These are phyloP conservation scores for Aegilops sharonensis DNA, from an alignment of 176 grass and related monocot species.

Conservation along the genomic window DNA sequence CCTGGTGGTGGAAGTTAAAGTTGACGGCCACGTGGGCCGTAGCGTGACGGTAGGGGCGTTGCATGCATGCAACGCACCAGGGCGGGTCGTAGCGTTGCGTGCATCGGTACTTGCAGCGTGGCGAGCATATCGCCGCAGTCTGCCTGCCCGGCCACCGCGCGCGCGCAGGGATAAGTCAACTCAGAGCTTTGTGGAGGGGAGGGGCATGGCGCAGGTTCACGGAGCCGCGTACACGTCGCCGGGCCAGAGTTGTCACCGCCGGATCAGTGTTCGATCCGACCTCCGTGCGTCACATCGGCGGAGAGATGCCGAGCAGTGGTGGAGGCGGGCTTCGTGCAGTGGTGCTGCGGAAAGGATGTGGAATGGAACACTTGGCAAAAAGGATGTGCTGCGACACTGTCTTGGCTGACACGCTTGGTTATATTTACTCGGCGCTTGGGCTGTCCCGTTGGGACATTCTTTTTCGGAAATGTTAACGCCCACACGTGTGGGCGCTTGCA, in stretches of 20 bases:
- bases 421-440: not conserved
- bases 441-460: no score
- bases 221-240: not conserved
- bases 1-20: not conserved
- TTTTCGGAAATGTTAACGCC: no score
- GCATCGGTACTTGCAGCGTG: constrained; percentile 22
- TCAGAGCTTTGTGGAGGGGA: not conserved
- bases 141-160: not conserved
- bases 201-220: not conserved
- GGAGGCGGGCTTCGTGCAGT: not conserved
- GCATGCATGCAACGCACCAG: not conserved
- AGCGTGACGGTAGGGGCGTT: not conserved
- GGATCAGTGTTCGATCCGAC: not conserved
- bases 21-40: not conserved
- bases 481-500: no score
- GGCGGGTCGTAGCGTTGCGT: not conserved
- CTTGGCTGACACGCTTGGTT: not conserved
- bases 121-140: not conserved
- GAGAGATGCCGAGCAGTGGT: not conserved
- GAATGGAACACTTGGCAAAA: constrained; percentile 13
- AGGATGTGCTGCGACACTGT: constrained; percentile 3
- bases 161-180: constrained; percentile 1
- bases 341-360: not conserved
- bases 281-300: not conserved
- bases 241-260: not conserved